phyloP scores from a whole-genome alignment of 768 basidiomycete species.

The Boletales sp. region DNA sequence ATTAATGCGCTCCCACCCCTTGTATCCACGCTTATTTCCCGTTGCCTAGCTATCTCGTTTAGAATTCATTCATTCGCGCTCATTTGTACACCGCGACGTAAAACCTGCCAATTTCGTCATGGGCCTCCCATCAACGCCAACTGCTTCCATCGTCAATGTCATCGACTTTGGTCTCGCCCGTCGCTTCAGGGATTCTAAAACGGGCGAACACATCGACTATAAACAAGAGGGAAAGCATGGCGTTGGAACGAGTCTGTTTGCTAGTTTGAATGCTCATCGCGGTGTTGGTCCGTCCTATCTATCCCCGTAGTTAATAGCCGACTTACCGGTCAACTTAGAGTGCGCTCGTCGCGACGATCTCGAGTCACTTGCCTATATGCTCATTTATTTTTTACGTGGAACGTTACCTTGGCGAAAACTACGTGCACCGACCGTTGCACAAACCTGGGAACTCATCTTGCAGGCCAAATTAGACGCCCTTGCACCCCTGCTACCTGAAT shows the following conservation, averaged over 20 bases:
- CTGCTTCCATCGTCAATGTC: slow-evolving; percentile 79
- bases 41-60: slow-evolving; percentile 80
- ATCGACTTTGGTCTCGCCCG: slow-evolving; percentile 87
- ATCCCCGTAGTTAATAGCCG: not conserved
- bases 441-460: slow-evolving; percentile 75
- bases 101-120: slow-evolving; percentile 99
- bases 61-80: slow-evolving; percentile 94
- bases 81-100: slow-evolving; percentile 94
- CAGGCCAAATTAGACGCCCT: slow-evolving; percentile 68
- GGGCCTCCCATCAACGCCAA: slow-evolving; percentile 61
- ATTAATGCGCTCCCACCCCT: slow-evolving; percentile 10
- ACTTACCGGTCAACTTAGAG: slow-evolving; percentile 38
- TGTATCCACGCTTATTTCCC: slow-evolving; percentile 18
- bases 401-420: slow-evolving; percentile 77
- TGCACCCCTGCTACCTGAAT: slow-evolving; percentile 15
- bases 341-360: slow-evolving; percentile 77
- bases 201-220: slow-evolving; percentile 67
- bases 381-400: slow-evolving; percentile 77
- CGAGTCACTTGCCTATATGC: slow-evolving; percentile 78
- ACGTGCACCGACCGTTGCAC: slow-evolving; percentile 59
- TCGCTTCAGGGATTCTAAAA: slow-evolving; percentile 65
- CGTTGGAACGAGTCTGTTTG: slow-evolving; percentile 76
- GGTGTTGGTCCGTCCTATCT: slow-evolving; percentile 54
- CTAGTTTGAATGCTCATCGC: slow-evolving; percentile 71
- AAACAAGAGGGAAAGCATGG: slow-evolving; percentile 70